Evolutionary conservation across 2,329 filamentous ascomycete genomes (phyloP).

Genomic region (Alternaria triticina): DNA sequence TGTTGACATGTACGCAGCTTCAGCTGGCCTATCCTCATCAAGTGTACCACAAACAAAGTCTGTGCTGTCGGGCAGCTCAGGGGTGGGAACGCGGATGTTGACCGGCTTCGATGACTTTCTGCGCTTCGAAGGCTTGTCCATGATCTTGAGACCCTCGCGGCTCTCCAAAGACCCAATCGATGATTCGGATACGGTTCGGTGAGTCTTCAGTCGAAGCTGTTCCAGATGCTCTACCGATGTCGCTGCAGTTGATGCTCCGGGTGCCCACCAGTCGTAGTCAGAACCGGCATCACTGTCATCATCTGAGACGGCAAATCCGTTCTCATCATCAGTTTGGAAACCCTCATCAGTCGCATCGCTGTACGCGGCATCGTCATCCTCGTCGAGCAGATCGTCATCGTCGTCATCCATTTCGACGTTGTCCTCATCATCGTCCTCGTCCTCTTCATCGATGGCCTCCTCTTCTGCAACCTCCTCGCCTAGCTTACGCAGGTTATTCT

Average conservation of each 20-base stretch:
- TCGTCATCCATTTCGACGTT: conserved; percentile 49
- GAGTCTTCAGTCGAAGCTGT: conserved; percentile 54
- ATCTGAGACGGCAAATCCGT: conserved; percentile 73
- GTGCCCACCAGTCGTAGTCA: conserved; percentile 71
- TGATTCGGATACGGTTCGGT: conserved; percentile 59
- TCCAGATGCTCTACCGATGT: conserved; percentile 58
- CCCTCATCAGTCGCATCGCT: conserved; percentile 64
- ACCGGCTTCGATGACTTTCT: conserved; percentile 56
- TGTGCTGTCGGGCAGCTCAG: conserved; percentile 92
- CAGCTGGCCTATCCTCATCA: conserved; percentile 92
- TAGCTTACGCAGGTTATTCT: conserved; percentile 84
- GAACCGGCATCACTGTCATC: conserved; percentile 69
- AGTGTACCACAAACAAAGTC: conserved; percentile 99
- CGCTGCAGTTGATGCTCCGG: conserved; percentile 58
- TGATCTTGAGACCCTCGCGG: conserved; percentile 36
- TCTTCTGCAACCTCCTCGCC: conserved; percentile 85
- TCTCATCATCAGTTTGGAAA: conserved; percentile 81
- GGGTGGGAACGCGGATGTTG: conserved; percentile 69
- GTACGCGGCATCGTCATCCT: conserved; percentile 51
- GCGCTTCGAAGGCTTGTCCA: conserved; percentile 42
- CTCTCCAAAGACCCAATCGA: conserved; percentile 61
- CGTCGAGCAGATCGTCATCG: conserved; percentile 54
- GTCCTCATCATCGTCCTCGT: conserved; percentile 54
- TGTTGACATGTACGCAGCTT: conserved; percentile 88
- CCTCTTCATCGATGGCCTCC: conserved; percentile 71